phyloP scores from a whole-genome alignment of 352 stramenopile genomes.

The Globisporangium ultimum region DNA sequence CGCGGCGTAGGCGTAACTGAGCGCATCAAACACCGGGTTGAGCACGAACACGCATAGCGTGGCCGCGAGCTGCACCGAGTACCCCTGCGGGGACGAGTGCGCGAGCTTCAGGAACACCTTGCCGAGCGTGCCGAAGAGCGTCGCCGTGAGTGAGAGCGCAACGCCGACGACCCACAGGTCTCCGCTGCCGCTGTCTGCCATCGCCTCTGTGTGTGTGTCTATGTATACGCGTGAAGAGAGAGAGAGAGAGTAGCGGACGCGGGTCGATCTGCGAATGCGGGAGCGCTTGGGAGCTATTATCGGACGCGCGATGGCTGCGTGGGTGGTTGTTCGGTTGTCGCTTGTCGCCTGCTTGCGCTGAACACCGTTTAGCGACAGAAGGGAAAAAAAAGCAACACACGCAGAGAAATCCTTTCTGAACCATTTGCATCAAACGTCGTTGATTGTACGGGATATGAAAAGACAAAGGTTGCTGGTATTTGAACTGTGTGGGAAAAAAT shows the following conservation, averaged over 20 bases:
- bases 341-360: background rate
- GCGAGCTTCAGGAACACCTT: constrained; percentile 87
- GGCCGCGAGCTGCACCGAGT: constrained; percentile 59
- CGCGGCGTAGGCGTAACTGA: constrained; percentile 82
- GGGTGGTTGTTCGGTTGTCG: background rate
- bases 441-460: background rate
- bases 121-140: constrained; percentile 80
- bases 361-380: background rate
- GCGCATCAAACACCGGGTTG: constrained; percentile 84
- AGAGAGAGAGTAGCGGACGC: background rate
- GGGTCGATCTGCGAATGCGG: background rate
- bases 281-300: background rate
- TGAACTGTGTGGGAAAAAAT: constrained; percentile 3
- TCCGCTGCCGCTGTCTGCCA: constrained; percentile 1
- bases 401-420: background rate
- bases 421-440: background rate
- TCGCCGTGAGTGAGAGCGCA: constrained; percentile 74
- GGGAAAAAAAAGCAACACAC: background rate
- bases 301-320: background rate
- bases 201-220: background rate
- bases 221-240: background rate
- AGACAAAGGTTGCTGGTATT: background rate
- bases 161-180: constrained; percentile 72
- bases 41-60: constrained; percentile 80
- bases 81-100: constrained; percentile 57